A percentile compares a stretch with the other conserved stretches of the same genome.
These are phyloP conservation scores for Smittium culicis DNA, from an alignment of 371 early-diverging fungal genomes.

Conservation along the genomic window DNA sequence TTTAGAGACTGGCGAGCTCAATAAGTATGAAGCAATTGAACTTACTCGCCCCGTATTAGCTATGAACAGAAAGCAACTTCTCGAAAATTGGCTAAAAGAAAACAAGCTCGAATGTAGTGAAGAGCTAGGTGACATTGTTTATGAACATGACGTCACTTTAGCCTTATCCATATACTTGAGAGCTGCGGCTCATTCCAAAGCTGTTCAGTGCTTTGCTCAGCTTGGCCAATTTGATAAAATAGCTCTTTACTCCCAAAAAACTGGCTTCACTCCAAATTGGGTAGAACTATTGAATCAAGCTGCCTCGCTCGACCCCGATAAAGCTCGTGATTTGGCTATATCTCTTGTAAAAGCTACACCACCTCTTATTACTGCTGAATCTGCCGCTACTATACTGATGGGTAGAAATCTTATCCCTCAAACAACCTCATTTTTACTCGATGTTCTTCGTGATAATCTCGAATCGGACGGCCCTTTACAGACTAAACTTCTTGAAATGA, in stretches of 20 bases:
- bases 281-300: conserved; percentile 72
- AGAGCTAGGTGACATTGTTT: conserved; percentile 93
- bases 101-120: conserved; percentile 95
- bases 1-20: conserved; percentile 87
- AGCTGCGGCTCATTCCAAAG: conserved; percentile 84
- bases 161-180: conserved; percentile 90
- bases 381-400: conserved; percentile 82
- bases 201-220: conserved; percentile 79
- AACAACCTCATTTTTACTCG: conserved; percentile 88
- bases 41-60: conserved; percentile 81
- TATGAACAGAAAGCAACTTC: conserved; percentile 80
- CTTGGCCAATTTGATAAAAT: conserved; percentile 92
- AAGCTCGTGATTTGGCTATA: conserved; percentile 84
- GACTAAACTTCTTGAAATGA: conserved; percentile 94
- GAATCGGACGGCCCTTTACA: conserved; percentile 84
- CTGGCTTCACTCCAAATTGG: conserved; percentile 87
- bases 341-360: conserved; percentile 66
- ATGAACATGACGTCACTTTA: conserved; percentile 74
- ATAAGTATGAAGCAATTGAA: conserved; percentile 87
- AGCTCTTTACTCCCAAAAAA: conserved; percentile 84
- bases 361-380: conserved; percentile 68
- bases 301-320: conserved; percentile 80
- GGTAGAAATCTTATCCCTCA: conserved; percentile 90
- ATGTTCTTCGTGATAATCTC: conserved; percentile 80
- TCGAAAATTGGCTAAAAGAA: conserved; percentile 97